These are phyloP conservation scores for Paramecium bursaria DNA, from an alignment of 73 alveolate genomes.

Conservation along the genomic window DNA sequence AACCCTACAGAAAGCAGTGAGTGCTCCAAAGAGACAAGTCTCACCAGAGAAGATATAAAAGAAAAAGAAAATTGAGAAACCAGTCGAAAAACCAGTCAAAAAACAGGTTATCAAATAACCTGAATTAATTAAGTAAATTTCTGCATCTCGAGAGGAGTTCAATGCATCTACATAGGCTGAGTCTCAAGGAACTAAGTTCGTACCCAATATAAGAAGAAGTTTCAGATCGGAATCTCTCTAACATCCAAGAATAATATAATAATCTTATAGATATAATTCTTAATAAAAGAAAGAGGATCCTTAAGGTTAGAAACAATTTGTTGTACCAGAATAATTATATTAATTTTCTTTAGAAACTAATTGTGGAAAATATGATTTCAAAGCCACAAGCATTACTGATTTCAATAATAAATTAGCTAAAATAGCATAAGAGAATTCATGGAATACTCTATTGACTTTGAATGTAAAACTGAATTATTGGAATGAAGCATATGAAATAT, in stretches of 20 bases:
- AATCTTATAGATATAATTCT: slow-evolving; percentile 16
- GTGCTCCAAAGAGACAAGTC: neutral
- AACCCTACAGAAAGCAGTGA: neutral
- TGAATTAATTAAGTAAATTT: neutral
- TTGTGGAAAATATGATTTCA: slow-evolving; percentile 50
- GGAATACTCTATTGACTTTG: slow-evolving; percentile 32
- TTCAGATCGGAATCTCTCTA: too few relatives aligned
- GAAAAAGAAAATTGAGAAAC: neutral
- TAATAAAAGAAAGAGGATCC: neutral
- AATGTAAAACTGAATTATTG: slow-evolving; percentile 46
- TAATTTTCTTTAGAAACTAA: slow-evolving; percentile 28
- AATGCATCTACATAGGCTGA: slow-evolving; percentile 33
- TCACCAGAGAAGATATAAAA: slow-evolving; percentile 8
- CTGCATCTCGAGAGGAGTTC: neutral
- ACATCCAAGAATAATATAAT: too few relatives aligned
- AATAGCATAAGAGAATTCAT: slow-evolving; percentile 39
- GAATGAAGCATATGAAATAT: slow-evolving; percentile 44
- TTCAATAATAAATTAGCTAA: slow-evolving; percentile 5
- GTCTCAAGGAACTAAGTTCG: slow-evolving; percentile 22
- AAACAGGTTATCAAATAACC: neutral
- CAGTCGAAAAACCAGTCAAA: neutral
- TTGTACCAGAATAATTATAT: slow-evolving; percentile 6
- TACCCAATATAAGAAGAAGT: neutral
- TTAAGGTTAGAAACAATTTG: neutral
- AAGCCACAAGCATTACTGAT: slow-evolving; percentile 20